Conservation (phyloP, 2,329 filamentous ascomycete species). For the Coniochaeta ligniaria region DNA sequence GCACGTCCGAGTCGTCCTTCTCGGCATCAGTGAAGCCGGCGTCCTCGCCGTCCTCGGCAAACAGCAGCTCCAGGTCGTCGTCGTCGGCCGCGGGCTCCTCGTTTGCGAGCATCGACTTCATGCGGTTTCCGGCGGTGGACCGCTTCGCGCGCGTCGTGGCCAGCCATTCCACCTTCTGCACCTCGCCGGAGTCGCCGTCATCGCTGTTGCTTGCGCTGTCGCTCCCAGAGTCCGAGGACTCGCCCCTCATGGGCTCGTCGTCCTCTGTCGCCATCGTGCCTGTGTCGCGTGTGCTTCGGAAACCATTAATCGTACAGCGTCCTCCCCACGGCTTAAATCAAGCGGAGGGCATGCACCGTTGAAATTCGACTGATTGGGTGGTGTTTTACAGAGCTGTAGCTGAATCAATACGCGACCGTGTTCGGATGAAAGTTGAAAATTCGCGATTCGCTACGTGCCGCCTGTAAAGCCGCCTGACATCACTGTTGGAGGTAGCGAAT, state of each 20-base stretch:
- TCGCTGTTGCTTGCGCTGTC: constrained; percentile 27
- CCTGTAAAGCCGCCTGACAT: not conserved
- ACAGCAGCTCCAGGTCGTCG: constrained; percentile 65
- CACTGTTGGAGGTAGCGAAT: not conserved
- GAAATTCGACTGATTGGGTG: not conserved
- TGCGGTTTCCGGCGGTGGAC: constrained; percentile 76
- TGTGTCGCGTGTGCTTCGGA: not conserved
- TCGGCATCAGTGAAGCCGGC: constrained; percentile 63
- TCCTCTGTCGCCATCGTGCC: constrained; percentile 15
- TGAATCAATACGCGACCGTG: not conserved
- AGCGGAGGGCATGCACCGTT: not conserved
- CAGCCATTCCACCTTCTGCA: constrained; percentile 54
- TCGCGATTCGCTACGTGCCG: not conserved
- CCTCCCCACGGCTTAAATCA: not conserved
- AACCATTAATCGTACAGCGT: not conserved
- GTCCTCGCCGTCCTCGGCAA: constrained; percentile 65
- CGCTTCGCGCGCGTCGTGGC: constrained; percentile 68
- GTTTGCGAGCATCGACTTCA: constrained; percentile 69
- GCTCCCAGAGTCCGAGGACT: constrained; percentile 25
- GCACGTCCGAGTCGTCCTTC: constrained; percentile 64
- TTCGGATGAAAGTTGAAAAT: not conserved
- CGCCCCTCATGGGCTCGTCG: constrained; percentile 20
- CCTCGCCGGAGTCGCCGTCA: constrained; percentile 17
- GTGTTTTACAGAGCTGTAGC: not conserved
- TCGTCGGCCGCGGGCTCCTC: constrained; percentile 54